Evolutionary conservation across 2,329 filamentous ascomycete species (phyloP).

Genomic region (Didymella sp.): DNA sequence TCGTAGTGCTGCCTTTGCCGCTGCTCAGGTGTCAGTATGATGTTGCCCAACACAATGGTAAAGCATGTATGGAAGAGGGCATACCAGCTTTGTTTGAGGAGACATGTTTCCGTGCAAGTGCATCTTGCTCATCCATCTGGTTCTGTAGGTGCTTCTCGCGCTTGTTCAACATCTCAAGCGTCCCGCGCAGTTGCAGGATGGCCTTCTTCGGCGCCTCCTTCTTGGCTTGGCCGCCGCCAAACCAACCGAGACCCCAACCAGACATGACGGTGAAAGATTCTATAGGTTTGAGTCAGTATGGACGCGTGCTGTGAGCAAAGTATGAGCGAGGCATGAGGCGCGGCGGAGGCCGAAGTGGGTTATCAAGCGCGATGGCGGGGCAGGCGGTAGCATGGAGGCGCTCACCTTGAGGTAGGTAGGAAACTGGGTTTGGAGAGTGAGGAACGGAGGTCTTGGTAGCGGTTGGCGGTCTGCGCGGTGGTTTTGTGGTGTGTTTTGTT

Average conservation of each 20-base stretch:
- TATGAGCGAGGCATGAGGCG: not conserved
- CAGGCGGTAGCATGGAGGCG: conserved; percentile 17
- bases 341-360: conserved; percentile 9
- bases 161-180: conserved; percentile 98
- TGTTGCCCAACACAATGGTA: not conserved
- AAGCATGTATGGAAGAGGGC: not conserved
- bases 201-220: conserved; percentile 97
- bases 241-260: conserved; percentile 72
- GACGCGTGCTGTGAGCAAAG: not conserved
- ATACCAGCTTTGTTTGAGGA: conserved; percentile 88
- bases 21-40: conserved; percentile 57
- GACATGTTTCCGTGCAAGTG: conserved; percentile 86
- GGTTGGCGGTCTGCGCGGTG: conserved; percentile 15
- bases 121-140: conserved; percentile 93
- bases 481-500: conserved; percentile 19
- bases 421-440: not conserved
- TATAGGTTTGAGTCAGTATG: conserved; percentile 9
- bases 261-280: conserved; percentile 38
- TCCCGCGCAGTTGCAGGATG: conserved; percentile 83
- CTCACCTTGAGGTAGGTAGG: conserved; percentile 21
- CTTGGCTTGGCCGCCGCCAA: conserved; percentile 83
- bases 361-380: conserved; percentile 31
- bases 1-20: conserved; percentile 85
- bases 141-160: conserved; percentile 87
- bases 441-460: conserved; percentile 1